Base-by-base conservation (phyloP, 2,329 filamentous ascomycete species). In the Tolypocladium amazonense region DNA sequence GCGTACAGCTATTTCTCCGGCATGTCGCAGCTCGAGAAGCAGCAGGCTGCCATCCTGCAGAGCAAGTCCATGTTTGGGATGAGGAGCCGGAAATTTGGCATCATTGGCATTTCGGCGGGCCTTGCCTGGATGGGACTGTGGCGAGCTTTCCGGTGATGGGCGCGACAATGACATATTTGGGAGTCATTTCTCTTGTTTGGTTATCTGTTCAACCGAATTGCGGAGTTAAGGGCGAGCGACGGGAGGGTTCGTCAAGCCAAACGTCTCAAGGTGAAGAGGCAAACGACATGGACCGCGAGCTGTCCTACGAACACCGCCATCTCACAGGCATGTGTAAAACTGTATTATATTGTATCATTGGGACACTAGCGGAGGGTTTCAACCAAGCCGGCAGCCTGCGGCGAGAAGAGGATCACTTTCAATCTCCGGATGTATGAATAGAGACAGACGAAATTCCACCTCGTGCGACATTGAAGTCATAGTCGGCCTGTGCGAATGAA, bases 1-100 rank as follows among this genome's bases (percentile, higher is more conserved):
- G 85, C 80, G 1, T 94, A 92, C 74, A 92, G 86, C 72, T 92
- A 92, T 74, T 78, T 85, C 62, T 89, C 88, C 3, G 90, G 90
- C 60, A 88, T 86, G 73, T 77, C 79, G 57, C 88, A 92, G 72
- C 82, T 94, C 37, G 81, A 85, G 66, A 78, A 80, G 66, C 87
- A 90, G 70, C 80, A 82, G 62, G 77, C 79, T n/a, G 73, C 76
- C 61, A 90, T 92, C 62, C 74, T 90, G 61, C 79, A 82, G 69
- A 89, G 87, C 75, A 83, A 84, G 55, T 88, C 87, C 33, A 80
- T 84, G 66, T 87, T 92, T 68, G 88, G 88, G 62, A 87, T 92
- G 81, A 82, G 82, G 63, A 88, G 86, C 65, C 82, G 89, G 61
- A 83, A 82, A 66, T 66, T 85, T 43, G 88, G 88, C 54, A 87